Evolutionary conservation across 208 protist species (phyloP).

Genomic region (Trypanosomatidae sp.): DNA sequence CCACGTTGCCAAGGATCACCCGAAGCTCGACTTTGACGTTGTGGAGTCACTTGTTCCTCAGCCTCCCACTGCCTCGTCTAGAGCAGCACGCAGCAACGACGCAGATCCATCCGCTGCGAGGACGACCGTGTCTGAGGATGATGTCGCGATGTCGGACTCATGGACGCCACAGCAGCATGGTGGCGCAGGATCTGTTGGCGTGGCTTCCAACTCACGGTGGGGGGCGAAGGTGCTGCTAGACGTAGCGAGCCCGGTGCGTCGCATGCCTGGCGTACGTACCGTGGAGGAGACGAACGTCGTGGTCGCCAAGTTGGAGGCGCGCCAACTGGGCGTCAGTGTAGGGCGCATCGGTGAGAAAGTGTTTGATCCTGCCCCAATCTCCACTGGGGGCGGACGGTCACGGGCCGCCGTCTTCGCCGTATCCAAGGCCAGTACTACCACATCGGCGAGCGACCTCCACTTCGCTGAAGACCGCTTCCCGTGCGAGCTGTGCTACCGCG

Average conservation of each 20-base stretch:
- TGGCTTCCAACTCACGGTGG: conserved; percentile 1
- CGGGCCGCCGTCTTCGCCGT: not conserved
- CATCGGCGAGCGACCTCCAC: not conserved
- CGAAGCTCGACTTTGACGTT: conserved; percentile 63
- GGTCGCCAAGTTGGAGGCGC: not conserved
- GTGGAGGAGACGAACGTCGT: conserved; percentile 8
- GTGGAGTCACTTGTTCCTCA: conserved; percentile 59
- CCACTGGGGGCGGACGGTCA: not conserved
- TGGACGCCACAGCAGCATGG: not conserved
- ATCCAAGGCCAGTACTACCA: not conserved
- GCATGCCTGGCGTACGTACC: conserved; percentile 10
- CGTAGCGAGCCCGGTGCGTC: conserved; percentile 1
- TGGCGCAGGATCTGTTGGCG: not conserved
- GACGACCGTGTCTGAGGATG: not conserved
- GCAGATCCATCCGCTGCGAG: not conserved
- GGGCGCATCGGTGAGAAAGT: not conserved
- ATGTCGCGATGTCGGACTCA: not conserved
- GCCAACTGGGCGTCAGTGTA: not conserved
- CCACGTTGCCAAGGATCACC: conserved; percentile 77
- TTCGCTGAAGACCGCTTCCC: conserved; percentile 53
- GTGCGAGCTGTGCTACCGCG: conserved; percentile 78
- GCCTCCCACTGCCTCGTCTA: conserved; percentile 6
- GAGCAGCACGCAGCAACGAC: not conserved
- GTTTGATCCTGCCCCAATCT: not conserved
- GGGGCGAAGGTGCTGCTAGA: conserved; percentile 3